Evolutionary conservation across 2,329 filamentous ascomycete species (phyloP).

Genomic region (Magnaporthiopsis poae): DNA sequence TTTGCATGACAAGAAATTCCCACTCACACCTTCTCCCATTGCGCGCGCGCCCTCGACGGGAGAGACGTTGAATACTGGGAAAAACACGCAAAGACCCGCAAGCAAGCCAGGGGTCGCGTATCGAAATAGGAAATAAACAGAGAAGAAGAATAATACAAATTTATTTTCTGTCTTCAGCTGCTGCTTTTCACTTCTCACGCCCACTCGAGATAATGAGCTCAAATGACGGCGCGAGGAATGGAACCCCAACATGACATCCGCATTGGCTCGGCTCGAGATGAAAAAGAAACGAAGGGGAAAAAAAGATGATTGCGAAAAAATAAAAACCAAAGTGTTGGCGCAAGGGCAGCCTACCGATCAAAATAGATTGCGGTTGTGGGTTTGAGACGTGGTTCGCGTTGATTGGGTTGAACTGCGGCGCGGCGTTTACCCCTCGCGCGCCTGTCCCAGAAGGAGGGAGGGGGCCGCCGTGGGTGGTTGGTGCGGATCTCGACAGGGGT

Average conservation of each 20-base stretch:
- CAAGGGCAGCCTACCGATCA: conserved; percentile 2
- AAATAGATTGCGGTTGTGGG: conserved; percentile 9
- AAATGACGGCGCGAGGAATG: neutral
- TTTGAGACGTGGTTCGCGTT: conserved; percentile 11
- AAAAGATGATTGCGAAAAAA: neutral
- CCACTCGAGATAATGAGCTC: neutral
- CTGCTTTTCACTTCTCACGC: too few relatives aligned
- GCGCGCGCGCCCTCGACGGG: neutral
- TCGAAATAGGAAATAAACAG: neutral
- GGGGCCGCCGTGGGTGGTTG: conserved; percentile 2
- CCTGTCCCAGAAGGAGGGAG: neutral
- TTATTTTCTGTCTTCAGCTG: neutral
- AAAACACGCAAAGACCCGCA: neutral
- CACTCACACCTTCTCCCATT: neutral
- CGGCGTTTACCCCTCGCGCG: neutral
- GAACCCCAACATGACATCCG: neutral
- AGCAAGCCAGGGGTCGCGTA: neutral
- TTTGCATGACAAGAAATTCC: conserved; percentile 8
- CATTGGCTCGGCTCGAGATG: neutral
- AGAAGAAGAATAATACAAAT: neutral
- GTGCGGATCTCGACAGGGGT: conserved; percentile 1
- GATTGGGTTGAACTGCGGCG: conserved; percentile 8
- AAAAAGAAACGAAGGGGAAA: neutral
- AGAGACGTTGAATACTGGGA: neutral
- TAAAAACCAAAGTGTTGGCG: neutral